Conservation (phyloP, 2,329 filamentous ascomycete genomes). For the Fusarium sp. region DNA sequence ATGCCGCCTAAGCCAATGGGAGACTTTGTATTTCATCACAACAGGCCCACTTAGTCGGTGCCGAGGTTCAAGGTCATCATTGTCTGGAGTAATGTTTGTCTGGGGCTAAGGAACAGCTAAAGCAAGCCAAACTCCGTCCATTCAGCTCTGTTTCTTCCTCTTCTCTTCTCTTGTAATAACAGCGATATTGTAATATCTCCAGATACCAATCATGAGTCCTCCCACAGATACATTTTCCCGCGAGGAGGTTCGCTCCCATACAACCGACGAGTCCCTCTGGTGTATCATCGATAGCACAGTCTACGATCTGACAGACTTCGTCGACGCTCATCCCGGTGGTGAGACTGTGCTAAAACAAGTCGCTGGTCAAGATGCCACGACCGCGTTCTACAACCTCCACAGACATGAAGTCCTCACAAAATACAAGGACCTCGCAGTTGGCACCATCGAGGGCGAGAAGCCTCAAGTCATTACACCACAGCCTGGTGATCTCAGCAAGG, state of each 20-base stretch:
- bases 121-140: not conserved
- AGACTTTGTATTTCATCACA: conserved; percentile 28
- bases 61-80: conserved; percentile 36
- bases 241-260: conserved; percentile 80
- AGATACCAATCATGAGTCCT: conserved; percentile 42
- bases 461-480: conserved; percentile 77
- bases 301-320: conserved; percentile 87
- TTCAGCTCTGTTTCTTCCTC: not conserved
- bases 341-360: conserved; percentile 83
- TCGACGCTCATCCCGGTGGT: conserved; percentile 87
- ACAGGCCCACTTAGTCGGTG: conserved; percentile 37
- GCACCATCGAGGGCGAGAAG: conserved; percentile 79
- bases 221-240: conserved; percentile 66
- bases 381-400: conserved; percentile 92
- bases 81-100: conserved; percentile 27
- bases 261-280: conserved; percentile 80
- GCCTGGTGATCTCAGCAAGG: conserved; percentile 77
- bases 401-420: conserved; percentile 88
- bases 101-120: conserved; percentile 6
- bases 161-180: not conserved
- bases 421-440: conserved; percentile 80
- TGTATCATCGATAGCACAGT: conserved; percentile 88
- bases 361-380: conserved; percentile 83
- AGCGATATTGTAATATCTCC: not conserved
- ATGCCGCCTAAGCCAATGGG: conserved; percentile 32